phyloP scores from a whole-genome alignment of 2,329 filamentous ascomycete species.

The Neofusicoccum umdonicola region DNA sequence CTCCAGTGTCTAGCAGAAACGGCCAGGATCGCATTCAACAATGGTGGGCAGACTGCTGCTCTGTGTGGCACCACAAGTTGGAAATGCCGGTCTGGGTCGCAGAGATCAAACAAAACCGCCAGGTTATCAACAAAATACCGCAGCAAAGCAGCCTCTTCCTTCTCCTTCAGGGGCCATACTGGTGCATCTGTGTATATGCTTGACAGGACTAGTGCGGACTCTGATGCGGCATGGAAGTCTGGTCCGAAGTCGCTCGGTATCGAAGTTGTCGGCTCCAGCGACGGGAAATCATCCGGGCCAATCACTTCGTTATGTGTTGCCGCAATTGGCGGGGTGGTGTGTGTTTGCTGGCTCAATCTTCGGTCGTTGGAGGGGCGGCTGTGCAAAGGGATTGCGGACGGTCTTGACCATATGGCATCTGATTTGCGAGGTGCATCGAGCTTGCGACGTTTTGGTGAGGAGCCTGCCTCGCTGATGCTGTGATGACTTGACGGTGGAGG shows the following conservation, averaged over 20 bases:
- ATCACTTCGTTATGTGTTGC: not conserved
- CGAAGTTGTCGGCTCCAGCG: constrained; percentile 23
- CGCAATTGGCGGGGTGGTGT: not conserved
- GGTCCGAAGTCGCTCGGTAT: constrained; percentile 17
- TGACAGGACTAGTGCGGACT: constrained; percentile 21
- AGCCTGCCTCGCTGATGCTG: not conserved
- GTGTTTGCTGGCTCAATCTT: not conserved
- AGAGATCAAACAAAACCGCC: constrained; percentile 31
- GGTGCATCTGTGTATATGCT: constrained; percentile 28
- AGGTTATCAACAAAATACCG: constrained; percentile 32
- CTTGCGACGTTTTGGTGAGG: constrained; percentile 14
- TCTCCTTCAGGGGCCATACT: constrained; percentile 29
- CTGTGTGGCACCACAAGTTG: constrained; percentile 54
- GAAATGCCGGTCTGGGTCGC: constrained; percentile 47
- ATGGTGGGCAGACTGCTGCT: constrained; percentile 49
- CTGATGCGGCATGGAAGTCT: constrained; percentile 15
- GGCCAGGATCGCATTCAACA: constrained; percentile 45
- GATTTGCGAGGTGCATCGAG: not conserved
- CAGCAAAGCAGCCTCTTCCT: constrained; percentile 31
- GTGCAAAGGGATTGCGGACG: not conserved
- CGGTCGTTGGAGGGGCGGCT: not conserved
- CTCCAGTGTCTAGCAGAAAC: constrained; percentile 44
- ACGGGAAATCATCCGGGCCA: constrained; percentile 6
- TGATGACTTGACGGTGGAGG: not conserved
- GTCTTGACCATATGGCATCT: not conserved